phyloP scores from a whole-genome alignment of 768 basidiomycete genomes.

The Mrakia gelida region DNA sequence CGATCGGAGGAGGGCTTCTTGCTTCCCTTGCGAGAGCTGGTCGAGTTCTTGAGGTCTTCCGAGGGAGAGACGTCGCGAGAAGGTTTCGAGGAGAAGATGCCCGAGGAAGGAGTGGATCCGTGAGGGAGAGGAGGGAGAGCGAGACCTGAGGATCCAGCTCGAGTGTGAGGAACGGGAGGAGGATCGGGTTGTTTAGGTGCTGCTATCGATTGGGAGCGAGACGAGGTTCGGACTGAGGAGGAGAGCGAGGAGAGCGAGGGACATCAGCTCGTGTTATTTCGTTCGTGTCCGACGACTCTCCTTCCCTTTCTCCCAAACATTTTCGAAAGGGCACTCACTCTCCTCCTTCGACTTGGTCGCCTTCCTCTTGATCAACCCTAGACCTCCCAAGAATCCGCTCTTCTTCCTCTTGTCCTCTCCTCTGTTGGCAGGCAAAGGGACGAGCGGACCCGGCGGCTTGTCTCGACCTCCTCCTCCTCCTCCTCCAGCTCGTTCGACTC shows the following conservation, averaged over 20 bases:
- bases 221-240: background rate
- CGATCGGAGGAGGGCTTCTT: background rate
- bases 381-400: slow-evolving; percentile 19
- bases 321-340: background rate
- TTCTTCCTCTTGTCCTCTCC: slow-evolving; percentile 27
- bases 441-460: background rate
- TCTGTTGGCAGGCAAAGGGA: background rate
- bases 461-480: background rate
- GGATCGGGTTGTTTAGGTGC: background rate
- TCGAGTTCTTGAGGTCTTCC: slow-evolving; percentile 19
- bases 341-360: slow-evolving; percentile 20
- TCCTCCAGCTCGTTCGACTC: background rate
- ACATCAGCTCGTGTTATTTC: background rate
- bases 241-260: no score
- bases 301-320: background rate
- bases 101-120: background rate
- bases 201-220: slow-evolving; percentile 2
- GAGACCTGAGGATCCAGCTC: slow-evolving; percentile 11
- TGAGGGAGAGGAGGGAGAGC: slow-evolving; percentile 16
- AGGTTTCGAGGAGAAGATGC: background rate
- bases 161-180: background rate
- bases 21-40: slow-evolving; percentile 10
- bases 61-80: slow-evolving; percentile 4
- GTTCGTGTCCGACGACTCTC: background rate
- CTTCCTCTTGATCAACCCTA: slow-evolving; percentile 27